Evolutionary conservation across 257 asterid genomes (phyloP), one percentile per base, ranked within the genome.

Genomic region (Salvia splendens): DNA sequence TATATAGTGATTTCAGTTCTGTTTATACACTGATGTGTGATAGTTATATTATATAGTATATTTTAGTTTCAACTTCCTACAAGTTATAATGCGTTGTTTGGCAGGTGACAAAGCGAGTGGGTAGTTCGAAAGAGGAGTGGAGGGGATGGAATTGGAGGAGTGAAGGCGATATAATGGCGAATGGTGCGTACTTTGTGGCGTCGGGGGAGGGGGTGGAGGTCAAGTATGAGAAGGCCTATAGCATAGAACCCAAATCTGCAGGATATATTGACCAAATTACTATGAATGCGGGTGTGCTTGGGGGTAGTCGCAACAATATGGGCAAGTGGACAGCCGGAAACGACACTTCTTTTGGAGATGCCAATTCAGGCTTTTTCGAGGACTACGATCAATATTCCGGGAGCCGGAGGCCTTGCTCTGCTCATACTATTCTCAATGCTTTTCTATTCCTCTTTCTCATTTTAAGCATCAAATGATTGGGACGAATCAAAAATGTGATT

Each of bases 301-400:
- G 72, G 30, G 60, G 33, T 85, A 85, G 92, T 76, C 71, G 90
- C 0, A 75, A 75, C 75, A 80, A 88, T 56, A 64, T 77, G 77
- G 89, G 86, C 1, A 86, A 84, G 72, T 88, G 96, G 96, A 58
- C 83, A 11, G 76, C 87, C 6, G 83, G 79, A 52, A 70, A 35
- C 65, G 64, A 46, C 12, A 78, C 66, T 3, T 68, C 82, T 0
- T 84, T 82, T 16, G 68, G 68, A 0, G 89, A 77, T 59, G 79
- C 75, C 0, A 73, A 75, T 73, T 86, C 91, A 1, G 94, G 89
- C 5, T 60, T 72, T 8, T 51, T 68, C 12, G 86, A 81, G 36
- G 89, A 84, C 72, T 78, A 81, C 38, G 87, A 77, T n/a, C 90
- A 83, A 3, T 76, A 68, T 60, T 78, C 83, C 1, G 83, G 79